Evolutionary conservation across 441 rosid genomes (phyloP), one percentile per base, ranked within the genome.

Genomic region (Viola pubescens): DNA sequence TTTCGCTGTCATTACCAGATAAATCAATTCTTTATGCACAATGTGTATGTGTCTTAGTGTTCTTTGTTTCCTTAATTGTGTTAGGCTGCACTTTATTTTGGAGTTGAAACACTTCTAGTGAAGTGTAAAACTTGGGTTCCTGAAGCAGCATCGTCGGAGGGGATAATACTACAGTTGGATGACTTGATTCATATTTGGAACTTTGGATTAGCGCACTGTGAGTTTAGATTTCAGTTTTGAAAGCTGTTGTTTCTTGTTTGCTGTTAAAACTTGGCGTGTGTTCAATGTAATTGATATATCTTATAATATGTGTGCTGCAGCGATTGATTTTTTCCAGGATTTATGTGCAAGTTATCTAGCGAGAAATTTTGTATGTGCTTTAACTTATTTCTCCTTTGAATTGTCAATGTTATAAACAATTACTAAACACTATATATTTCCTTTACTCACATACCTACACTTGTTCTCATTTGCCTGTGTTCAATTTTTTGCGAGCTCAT

Each of bases 21-120:
- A 26, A 2, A 26, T 26, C 34, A 26, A 26, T 26, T 26, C 34
- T 26, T 26, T 26, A 26, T 26, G 34, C 34, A 26, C 34, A 26
- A 26, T 26, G 34, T 26, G 34, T 26, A 26, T 26, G 34, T 26
- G 34, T 26, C 34, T 26, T 26, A 26, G 34, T 26, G 34, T 26
- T 26, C 34, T 26, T 26, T 26, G 34, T 26, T 26, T 26, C 3
- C 34, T 26, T 26, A 26, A 1, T 63, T 54, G 26, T 7, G 7
- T 61, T 73, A 87, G 94, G 85, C 73, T 70, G 87, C 94, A 9
- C 88, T 90, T 68, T 90, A 73, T 74, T 90, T 85, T 73, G 97
- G 97, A 8, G 87, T 73, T 48, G 89, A 82, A 65, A 65, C 43
- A 58, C 94, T 87, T 72, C 78, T 87, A 47, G 54, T 52, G 55